phyloP scores from a whole-genome alignment of 176 grass and related monocot genomes.

The Triticum monococcum region DNA sequence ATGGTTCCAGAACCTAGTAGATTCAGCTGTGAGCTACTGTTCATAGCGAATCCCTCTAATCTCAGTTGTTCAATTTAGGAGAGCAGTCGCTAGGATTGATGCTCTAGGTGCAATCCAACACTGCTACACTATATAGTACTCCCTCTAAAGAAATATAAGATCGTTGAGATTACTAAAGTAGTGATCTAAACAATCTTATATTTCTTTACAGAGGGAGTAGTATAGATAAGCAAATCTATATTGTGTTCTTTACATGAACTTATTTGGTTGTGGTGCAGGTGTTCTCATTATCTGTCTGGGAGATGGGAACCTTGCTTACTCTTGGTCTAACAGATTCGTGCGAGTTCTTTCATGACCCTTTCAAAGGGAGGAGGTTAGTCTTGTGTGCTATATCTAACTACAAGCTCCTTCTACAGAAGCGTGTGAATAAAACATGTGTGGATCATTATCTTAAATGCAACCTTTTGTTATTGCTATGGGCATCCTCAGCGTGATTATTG shows the following conservation, averaged over 20 bases:
- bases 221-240: neutral
- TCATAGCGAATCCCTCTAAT: too few species aligned
- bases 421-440: neutral
- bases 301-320: constrained; percentile 75
- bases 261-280: constrained; percentile 47
- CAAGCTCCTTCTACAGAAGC: neutral
- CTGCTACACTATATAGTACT: too few species aligned
- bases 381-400: neutral
- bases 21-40: too few species aligned
- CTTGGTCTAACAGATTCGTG: constrained; percentile 83
- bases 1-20: too few species aligned
- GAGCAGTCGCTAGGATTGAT: too few species aligned
- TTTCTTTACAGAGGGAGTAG: too few species aligned
- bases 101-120: too few species aligned
- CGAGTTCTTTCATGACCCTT: constrained; percentile 95
- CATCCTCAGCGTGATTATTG: neutral
- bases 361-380: constrained; percentile 74
- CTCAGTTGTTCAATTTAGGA: too few species aligned
- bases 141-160: too few species aligned
- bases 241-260: constrained; percentile 5
- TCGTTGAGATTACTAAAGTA: too few species aligned
- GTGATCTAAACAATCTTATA: too few species aligned
- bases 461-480: neutral
- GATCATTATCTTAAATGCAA: neutral
- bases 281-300: constrained; percentile 80